Base-by-base conservation (phyloP, 129 eudicot genomes). In the Calendula officinalis region DNA sequence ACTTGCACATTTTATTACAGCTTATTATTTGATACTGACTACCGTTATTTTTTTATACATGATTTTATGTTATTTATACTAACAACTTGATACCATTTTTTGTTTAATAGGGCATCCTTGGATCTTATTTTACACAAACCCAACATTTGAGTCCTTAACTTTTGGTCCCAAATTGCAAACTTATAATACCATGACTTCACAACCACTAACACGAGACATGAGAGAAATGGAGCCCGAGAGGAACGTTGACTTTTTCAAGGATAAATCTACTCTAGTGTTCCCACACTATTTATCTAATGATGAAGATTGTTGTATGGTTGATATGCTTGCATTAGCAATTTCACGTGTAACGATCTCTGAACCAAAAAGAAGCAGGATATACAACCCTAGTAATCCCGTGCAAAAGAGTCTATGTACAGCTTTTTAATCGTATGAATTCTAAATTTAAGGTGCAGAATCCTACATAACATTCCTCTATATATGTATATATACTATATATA, bases 351-450 rank as follows among this genome's bases (percentile, higher is more conserved):
- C 68, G 48, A 82, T 82, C 13, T 78, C 88, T 0, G 88, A 70
- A 48, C 78, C 88, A 41, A 78, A 82, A 76, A 67, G 88, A 67
- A 82, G 75, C 78, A 71, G 84, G 76, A 52, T 82, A 50, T 75
- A 69, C 66, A 34, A 68, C 76, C 72, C 79, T 35, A 53, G 67
- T 41, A 72, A 58, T 52, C 74, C 81, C 8, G 72, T 45, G 17
- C 64, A 74, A 50, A 74, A 45, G 68, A 68, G 83, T 56, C 78
- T 73, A 12, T 79, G 83, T 56, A 65, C 79, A 67, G 83, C 83
- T 10, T 79, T 74, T 68, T 79, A 69, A 79, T 54, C 46, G 55
- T 38, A 22, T 64, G 30, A 22, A 22, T 22, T 22, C 30, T 22
- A 22, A 22, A 22, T 22, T 22, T 22, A 22, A 22, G 30, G 30